Conservation (phyloP, 345 rosid species). For the Cochlearia excelsa region DNA sequence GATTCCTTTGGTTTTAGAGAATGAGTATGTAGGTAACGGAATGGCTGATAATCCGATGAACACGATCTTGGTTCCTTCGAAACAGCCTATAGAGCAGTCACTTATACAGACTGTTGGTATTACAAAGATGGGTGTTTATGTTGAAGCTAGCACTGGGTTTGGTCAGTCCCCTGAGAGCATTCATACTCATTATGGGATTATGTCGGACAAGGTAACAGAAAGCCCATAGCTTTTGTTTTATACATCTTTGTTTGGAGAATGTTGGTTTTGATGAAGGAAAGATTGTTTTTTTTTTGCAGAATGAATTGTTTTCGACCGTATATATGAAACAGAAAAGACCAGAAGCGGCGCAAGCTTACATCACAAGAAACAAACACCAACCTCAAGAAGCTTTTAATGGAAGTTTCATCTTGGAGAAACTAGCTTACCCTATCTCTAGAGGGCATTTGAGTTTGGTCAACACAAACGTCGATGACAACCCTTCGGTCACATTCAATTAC, state of each 20-base stretch:
- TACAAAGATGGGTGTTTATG: constrained; percentile 78
- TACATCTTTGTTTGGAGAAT: constrained; percentile 10
- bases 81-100: constrained; percentile 52
- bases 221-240: background rate
- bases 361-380: constrained; percentile 46
- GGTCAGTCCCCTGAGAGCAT: constrained; percentile 76
- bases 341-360: constrained; percentile 58
- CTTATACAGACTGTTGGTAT: constrained; percentile 93
- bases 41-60: constrained; percentile 98
- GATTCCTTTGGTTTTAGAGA: constrained; percentile 59
- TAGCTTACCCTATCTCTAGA: constrained; percentile 60
- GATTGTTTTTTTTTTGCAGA: constrained; percentile 20
- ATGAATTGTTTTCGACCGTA: constrained; percentile 51
- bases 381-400: constrained; percentile 84
- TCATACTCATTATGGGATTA: constrained; percentile 71
- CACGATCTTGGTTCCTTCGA: constrained; percentile 70
- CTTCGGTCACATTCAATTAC: constrained; percentile 86
- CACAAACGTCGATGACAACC: constrained; percentile 76
- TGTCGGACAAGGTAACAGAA: constrained; percentile 72
- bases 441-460: constrained; percentile 67
- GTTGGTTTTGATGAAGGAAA: constrained; percentile 9
- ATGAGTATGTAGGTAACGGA: constrained; percentile 73
- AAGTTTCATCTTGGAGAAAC: constrained; percentile 90
- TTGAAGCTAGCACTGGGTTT: constrained; percentile 94
- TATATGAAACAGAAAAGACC: constrained; percentile 69